Conservation (phyloP, 1,139 yeast genomes). For the Nakaseomyces nivariensis region DNA sequence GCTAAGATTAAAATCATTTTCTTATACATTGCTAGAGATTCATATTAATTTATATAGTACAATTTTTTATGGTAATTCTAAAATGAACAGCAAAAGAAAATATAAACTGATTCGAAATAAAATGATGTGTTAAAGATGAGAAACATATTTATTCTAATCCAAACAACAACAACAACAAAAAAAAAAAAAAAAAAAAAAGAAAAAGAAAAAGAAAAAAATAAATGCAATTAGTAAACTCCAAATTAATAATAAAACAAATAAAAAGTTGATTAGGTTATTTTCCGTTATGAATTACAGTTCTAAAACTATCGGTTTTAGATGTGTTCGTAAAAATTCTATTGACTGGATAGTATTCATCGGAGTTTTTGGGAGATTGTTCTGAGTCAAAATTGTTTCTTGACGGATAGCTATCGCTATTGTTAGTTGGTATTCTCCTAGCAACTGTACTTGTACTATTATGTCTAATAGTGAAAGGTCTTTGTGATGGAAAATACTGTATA, state of each 20-base stretch:
- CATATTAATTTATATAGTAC: too few relatives aligned
- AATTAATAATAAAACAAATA: neutral
- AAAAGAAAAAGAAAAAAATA: neutral
- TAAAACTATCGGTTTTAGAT: slow-evolving; percentile 2
- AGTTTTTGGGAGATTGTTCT: neutral
- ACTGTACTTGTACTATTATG: slow-evolving; percentile 14
- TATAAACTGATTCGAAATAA: too few relatives aligned
- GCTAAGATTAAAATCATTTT: too few relatives aligned
- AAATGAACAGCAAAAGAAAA: too few relatives aligned
- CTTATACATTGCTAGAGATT: too few relatives aligned
- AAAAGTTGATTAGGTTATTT: neutral
- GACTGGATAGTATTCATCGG: neutral
- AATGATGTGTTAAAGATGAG: too few relatives aligned
- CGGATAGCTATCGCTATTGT: neutral
- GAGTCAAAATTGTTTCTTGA: neutral
- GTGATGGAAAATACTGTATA: slow-evolving; percentile 7
- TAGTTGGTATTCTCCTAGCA: slow-evolving; percentile 10
- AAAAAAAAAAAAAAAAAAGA: too few relatives aligned
- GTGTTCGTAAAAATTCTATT: neutral
- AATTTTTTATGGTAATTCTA: too few relatives aligned
- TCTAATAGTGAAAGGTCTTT: slow-evolving; percentile 5
- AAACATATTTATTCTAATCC: too few relatives aligned
- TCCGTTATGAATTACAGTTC: slow-evolving; percentile 4
- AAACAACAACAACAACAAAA: too few relatives aligned
- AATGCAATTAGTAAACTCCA: neutral